Evolutionary conservation across 2,329 filamentous ascomycete genomes (phyloP).

Genomic region (Huntiella bhutanensis): DNA sequence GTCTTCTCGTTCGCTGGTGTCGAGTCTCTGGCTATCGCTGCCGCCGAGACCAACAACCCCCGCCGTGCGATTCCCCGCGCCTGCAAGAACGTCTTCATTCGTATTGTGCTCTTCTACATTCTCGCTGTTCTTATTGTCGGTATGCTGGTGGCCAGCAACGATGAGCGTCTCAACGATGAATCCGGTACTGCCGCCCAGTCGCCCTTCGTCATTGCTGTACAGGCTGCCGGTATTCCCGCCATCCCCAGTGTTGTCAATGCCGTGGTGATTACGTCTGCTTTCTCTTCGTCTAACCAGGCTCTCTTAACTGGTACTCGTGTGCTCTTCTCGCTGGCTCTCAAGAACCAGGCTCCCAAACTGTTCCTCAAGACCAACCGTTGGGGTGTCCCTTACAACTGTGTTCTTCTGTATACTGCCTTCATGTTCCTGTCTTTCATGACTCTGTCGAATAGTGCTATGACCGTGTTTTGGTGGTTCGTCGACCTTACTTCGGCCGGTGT

Average conservation of each 20-base stretch:
- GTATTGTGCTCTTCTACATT: slow-evolving; percentile 41
- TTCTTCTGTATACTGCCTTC: slow-evolving; percentile 33
- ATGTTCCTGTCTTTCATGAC: slow-evolving; percentile 39
- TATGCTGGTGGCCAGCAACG: slow-evolving; percentile 40
- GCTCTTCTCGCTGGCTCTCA: slow-evolving; percentile 22
- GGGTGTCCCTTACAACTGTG: slow-evolving; percentile 22
- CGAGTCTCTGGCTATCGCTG: slow-evolving; percentile 41
- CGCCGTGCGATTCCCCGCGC: slow-evolving; percentile 33
- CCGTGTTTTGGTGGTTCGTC: slow-evolving; percentile 44
- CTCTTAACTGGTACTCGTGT: slow-evolving; percentile 40
- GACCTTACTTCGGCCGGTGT: slow-evolving; percentile 33
- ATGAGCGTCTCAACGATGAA: slow-evolving; percentile 18
- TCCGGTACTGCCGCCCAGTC: slow-evolving; percentile 29
- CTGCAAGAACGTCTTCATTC: slow-evolving; percentile 37
- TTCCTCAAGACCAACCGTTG: slow-evolving; percentile 18
- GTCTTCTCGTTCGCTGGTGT: slow-evolving; percentile 53
- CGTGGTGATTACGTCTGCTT: slow-evolving; percentile 47
- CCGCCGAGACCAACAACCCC: slow-evolving; percentile 38
- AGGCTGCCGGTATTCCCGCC: slow-evolving; percentile 44
- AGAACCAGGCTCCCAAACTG: slow-evolving; percentile 24
- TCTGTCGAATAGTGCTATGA: slow-evolving; percentile 24
- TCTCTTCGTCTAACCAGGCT: slow-evolving; percentile 39
- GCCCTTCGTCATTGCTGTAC: slow-evolving; percentile 55
- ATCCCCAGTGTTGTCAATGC: slow-evolving; percentile 60
- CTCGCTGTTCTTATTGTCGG: slow-evolving; percentile 54